These are phyloP conservation scores for Helotiales sp. DNA, from an alignment of 2,329 filamentous ascomycete genomes.

Conservation along the genomic window DNA sequence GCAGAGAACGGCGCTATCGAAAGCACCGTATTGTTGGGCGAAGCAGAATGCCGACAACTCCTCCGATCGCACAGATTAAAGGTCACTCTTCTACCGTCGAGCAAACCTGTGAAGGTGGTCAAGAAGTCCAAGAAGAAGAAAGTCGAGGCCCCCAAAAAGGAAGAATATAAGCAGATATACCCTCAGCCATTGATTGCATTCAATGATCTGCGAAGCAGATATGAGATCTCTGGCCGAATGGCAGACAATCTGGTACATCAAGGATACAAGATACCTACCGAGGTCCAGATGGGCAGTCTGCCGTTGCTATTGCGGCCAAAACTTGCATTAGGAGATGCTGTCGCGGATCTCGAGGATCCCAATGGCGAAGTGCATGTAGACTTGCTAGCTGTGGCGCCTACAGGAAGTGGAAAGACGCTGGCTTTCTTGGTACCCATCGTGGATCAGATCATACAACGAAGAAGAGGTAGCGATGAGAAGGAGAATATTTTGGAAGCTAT, in stretches of 20 bases:
- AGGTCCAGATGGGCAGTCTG: slow-evolving; percentile 86
- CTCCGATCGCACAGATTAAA: slow-evolving; percentile 83
- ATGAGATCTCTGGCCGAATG: slow-evolving; percentile 72
- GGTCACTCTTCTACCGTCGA: slow-evolving; percentile 69
- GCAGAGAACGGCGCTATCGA: slow-evolving; percentile 1
- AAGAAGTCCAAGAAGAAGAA: slow-evolving; percentile 55
- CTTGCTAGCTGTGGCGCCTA: slow-evolving; percentile 86
- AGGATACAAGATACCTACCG: slow-evolving; percentile 84
- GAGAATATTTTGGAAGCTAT: slow-evolving; percentile 62
- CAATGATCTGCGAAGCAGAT: slow-evolving; percentile 66
- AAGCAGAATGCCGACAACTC: slow-evolving; percentile 72
- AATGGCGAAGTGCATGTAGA: slow-evolving; percentile 52
- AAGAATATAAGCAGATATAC: slow-evolving; percentile 62
- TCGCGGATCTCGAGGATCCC: slow-evolving; percentile 32
- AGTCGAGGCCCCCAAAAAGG: slow-evolving; percentile 48
- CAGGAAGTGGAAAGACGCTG: slow-evolving; percentile 94
- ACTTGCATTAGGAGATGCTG: slow-evolving; percentile 45
- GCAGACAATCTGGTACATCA: slow-evolving; percentile 80
- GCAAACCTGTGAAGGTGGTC: slow-evolving; percentile 41
- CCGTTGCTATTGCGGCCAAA: slow-evolving; percentile 70
- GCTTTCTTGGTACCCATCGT: slow-evolving; percentile 89
- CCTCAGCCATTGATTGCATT: slow-evolving; percentile 82
- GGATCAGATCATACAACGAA: slow-evolving; percentile 66
- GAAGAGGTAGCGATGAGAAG: slow-evolving; percentile 39
- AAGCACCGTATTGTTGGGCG: slow-evolving; percentile 47